Evolutionary conservation across 2,329 filamentous ascomycete genomes (phyloP).

Genomic region (Penicillium expansum): DNA sequence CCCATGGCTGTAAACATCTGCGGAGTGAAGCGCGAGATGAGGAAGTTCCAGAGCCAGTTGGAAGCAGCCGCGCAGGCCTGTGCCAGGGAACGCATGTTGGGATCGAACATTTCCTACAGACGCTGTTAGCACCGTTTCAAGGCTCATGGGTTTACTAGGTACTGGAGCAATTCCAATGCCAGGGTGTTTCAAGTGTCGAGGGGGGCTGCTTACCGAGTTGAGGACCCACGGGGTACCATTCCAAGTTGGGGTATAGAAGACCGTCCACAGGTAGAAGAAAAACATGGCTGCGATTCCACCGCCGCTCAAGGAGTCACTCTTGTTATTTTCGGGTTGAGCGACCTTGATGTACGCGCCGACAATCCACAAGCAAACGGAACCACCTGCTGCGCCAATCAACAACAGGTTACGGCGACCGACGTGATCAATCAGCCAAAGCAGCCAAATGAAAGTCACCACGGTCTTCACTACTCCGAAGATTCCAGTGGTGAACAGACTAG

Average conservation of each 20-base stretch:
- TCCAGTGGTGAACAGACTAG: constrained; percentile 65
- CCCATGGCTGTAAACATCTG: constrained; percentile 45
- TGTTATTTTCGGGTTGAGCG: constrained; percentile 28
- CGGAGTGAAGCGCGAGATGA: constrained; percentile 40
- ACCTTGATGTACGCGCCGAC: constrained; percentile 40
- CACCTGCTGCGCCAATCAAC: constrained; percentile 61
- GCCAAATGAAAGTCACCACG: constrained; percentile 64
- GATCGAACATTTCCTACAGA: constrained; percentile 64
- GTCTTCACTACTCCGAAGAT: constrained; percentile 78
- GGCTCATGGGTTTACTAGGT: neutral
- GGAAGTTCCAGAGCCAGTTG: constrained; percentile 42
- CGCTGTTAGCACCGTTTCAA: constrained; percentile 10
- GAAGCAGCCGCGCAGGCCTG: constrained; percentile 62
- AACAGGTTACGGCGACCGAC: constrained; percentile 63
- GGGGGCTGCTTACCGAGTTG: constrained; percentile 49
- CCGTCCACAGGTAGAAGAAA: constrained; percentile 74
- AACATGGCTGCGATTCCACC: constrained; percentile 49
- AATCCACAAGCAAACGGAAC: constrained; percentile 47
- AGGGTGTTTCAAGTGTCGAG: neutral
- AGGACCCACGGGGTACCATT: constrained; percentile 75
- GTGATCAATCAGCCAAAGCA: constrained; percentile 66
- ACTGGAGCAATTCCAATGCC: neutral
- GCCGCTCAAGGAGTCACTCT: constrained; percentile 23
- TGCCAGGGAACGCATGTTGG: constrained; percentile 66
- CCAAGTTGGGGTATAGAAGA: constrained; percentile 70